These are phyloP conservation scores for Bodo saltans DNA, from an alignment of 78 protist genomes.

Conservation along the genomic window DNA sequence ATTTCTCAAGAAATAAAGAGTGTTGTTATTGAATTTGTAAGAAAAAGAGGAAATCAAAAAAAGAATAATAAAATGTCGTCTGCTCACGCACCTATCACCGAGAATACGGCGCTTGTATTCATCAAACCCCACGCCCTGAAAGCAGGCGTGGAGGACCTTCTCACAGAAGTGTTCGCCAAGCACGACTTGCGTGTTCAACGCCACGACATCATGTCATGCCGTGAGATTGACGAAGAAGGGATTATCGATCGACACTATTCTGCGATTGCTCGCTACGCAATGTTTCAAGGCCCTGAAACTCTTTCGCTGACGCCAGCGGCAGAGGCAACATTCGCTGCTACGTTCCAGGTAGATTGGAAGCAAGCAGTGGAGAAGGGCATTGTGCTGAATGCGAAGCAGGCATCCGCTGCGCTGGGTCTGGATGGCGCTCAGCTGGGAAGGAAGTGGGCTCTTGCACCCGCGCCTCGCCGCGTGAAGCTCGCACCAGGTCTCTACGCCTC, in stretches of 20 bases:
- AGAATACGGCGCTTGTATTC: conserved; percentile 29
- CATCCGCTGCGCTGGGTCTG: conserved; percentile 1
- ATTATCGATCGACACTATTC: conserved; percentile 39
- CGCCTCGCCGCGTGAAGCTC: conserved; percentile 20
- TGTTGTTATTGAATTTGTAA: too few relatives aligned
- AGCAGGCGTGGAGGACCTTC: neutral
- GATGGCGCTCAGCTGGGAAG: neutral
- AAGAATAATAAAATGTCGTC: too few relatives aligned
- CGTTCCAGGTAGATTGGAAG: conserved; percentile 13
- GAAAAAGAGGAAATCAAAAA: too few relatives aligned
- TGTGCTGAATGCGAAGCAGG: conserved; percentile 29
- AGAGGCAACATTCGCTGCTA: neutral
- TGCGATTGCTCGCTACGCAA: conserved; percentile 29
- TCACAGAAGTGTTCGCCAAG: neutral
- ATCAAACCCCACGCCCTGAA: conserved; percentile 37
- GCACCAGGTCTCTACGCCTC: conserved; percentile 43
- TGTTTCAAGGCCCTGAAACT: neutral
- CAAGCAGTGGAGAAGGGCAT: neutral
- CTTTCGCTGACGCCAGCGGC: neutral
- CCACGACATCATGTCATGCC: neutral
- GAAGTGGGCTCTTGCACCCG: neutral
- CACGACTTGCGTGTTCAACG: neutral
- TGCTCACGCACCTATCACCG: too few relatives aligned
- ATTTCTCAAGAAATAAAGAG: too few relatives aligned
- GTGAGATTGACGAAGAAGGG: neutral